Conservation (phyloP, 129 eudicot genomes). For the Centaurea solstitialis region DNA sequence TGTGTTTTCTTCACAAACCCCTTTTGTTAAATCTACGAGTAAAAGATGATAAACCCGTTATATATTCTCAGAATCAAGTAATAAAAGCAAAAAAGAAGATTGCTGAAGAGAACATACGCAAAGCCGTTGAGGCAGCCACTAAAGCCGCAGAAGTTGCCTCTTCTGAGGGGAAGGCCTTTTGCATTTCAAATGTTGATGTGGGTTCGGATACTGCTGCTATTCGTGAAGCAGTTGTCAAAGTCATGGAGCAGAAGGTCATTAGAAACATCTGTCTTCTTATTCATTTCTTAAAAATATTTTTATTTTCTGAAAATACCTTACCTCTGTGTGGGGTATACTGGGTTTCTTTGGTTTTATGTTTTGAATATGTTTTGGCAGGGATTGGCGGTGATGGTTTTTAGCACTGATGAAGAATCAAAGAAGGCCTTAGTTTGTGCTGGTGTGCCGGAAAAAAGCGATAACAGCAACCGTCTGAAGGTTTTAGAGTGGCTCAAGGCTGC, state of each 20-base stretch:
- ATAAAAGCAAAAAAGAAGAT: conserved; percentile 68
- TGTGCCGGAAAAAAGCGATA: conserved; percentile 73
- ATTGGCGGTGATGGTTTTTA: conserved; percentile 81
- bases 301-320: background rate
- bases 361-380: conserved; percentile 44
- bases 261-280: background rate
- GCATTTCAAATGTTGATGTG: conserved; percentile 68
- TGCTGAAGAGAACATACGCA: conserved; percentile 70
- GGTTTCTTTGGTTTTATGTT: background rate
- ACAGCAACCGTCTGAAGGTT: conserved; percentile 62
- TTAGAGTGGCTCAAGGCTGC: conserved; percentile 79
- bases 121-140: conserved; percentile 69
- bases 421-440: conserved; percentile 93
- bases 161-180: conserved; percentile 72
- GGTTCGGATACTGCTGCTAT: conserved; percentile 82
- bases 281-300: background rate
- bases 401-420: conserved; percentile 66
- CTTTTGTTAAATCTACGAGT: background rate
- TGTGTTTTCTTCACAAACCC: background rate
- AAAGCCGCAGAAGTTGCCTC: conserved; percentile 70
- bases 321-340: background rate
- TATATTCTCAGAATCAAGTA: conserved; percentile 58
- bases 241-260: conserved; percentile 80
- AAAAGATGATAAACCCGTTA: background rate
- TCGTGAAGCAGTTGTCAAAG: conserved; percentile 91